phyloP scores from a whole-genome alignment of 1,284 basidiomycete species.

The Anthracocystis walkeri region DNA sequence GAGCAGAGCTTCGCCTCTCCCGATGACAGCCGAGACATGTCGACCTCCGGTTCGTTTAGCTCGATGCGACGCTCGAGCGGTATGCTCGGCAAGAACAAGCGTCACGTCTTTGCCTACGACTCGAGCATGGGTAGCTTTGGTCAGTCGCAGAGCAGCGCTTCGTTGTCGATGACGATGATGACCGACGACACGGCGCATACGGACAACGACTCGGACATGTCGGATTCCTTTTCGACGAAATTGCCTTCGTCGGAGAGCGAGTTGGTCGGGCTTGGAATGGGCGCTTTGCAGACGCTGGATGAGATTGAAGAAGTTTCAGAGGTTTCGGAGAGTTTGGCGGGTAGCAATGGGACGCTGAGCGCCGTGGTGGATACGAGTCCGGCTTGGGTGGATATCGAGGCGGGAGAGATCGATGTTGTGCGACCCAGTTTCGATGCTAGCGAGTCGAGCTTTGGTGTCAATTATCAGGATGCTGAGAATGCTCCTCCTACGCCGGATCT shows the following conservation, averaged over 20 bases:
- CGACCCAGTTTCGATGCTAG: slow-evolving; percentile 36
- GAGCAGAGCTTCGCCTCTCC: slow-evolving; percentile 27
- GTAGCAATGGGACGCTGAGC: slow-evolving; percentile 30
- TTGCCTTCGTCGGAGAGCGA: slow-evolving; percentile 34
- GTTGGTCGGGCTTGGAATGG: slow-evolving; percentile 41
- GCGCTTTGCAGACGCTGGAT: slow-evolving; percentile 49
- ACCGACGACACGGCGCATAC: slow-evolving; percentile 48
- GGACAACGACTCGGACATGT: slow-evolving; percentile 43
- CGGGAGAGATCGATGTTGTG: slow-evolving; percentile 9
- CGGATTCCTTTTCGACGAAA: slow-evolving; percentile 34
- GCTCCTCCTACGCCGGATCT: slow-evolving; percentile 47
- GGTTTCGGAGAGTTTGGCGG: slow-evolving; percentile 39
- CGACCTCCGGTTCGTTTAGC: slow-evolving; percentile 22
- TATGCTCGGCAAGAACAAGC: slow-evolving; percentile 55
- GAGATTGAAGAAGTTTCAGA: slow-evolving; percentile 60
- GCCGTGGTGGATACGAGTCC: slow-evolving; percentile 11
- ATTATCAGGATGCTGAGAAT: slow-evolving; percentile 37
- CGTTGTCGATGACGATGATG: slow-evolving; percentile 40
- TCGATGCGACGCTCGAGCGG: slow-evolving; percentile 29
- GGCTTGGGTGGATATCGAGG: slow-evolving; percentile 46
- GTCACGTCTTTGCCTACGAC: slow-evolving; percentile 65
- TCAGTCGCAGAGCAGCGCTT: slow-evolving; percentile 53
- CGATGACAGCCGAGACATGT: slow-evolving; percentile 26
- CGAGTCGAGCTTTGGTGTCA: slow-evolving; percentile 37
- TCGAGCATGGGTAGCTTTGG: slow-evolving; percentile 60